Evolutionary conservation across 2,329 filamentous ascomycete species (phyloP), one percentile per base, ranked within the genome.

Genomic region (Alternaria sp.): DNA sequence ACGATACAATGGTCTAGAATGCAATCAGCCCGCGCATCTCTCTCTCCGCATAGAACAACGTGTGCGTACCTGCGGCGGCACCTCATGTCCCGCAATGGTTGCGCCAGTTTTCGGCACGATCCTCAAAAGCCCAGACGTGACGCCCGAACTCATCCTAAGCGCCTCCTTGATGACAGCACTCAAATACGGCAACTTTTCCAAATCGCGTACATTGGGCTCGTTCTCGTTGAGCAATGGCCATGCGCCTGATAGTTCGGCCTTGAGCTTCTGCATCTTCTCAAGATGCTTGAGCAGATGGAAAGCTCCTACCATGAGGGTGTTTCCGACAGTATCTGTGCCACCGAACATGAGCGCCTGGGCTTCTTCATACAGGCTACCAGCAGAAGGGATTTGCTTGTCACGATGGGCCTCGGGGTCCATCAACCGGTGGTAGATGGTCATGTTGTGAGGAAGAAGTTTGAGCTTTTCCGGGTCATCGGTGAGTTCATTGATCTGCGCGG

Each of bases 261-360:
- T 76, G 7, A 84, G 65, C 46, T 68, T 75, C 14, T 73, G 51
- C 36, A 79, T 58, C 16, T 77, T 64, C 1, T 67, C 60, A 0
- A 77, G 75, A 1, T 75, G 61, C 28, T 78, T 69, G 4, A 83
- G 69, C 26, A 84, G 55, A 51, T 83, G 72, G 58, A 77, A 82
- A 1, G 74, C 74, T 0, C 81, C 82, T 8, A 80, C 64, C 72
- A 79, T 80, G 7, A 82, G 62, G 1, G 81, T 75, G 41, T 79
- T 80, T 0, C 76, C 81, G 6, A 78, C 76, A 0, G 82, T 84
- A 57, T 84, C 81, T 12, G 75, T 75, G 14, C 82, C 83, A 7
- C 77, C 82, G 62, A 83, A 83, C 63, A 84, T 73, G 51, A 85
- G 71, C 0, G 80, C 78, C 64, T 80, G 78, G 1, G 77, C 78